Percentiles rank a stretch among this genome's conserved stretches.
phyloP scores from a whole-genome alignment of 306 rosid genomes.

The Trichosanthes cucumerina region DNA sequence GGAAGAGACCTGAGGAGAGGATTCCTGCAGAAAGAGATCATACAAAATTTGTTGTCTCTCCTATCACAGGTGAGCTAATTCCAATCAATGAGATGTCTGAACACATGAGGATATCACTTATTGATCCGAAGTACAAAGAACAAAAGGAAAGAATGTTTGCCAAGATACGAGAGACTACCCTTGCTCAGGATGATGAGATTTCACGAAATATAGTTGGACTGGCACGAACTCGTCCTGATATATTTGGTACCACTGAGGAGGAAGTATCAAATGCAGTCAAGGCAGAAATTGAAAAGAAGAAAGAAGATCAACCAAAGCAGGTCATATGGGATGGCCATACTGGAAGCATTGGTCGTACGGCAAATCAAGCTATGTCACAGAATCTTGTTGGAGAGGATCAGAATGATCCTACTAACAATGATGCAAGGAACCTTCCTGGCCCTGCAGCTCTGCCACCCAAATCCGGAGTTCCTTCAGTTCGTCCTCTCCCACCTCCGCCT shows the following conservation, averaged over 20 bases:
- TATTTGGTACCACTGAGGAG: slow-evolving; percentile 92
- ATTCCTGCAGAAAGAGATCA: slow-evolving; percentile 74
- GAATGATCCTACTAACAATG: slow-evolving; percentile 40
- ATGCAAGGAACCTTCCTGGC: slow-evolving; percentile 60
- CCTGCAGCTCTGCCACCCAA: slow-evolving; percentile 92
- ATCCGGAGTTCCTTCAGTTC: slow-evolving; percentile 68
- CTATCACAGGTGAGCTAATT: slow-evolving; percentile 84
- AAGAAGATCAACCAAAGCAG: slow-evolving; percentile 93
- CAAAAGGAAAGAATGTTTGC: slow-evolving; percentile 98
- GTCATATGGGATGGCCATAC: slow-evolving; percentile 99
- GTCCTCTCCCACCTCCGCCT: slow-evolving; percentile 90
- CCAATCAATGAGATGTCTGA: slow-evolving; percentile 91
- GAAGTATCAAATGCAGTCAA: slow-evolving; percentile 96
- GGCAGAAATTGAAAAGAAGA: slow-evolving; percentile 94
- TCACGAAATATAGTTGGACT: slow-evolving; percentile 82
- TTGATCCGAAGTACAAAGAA: slow-evolving; percentile 94
- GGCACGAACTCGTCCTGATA: slow-evolving; percentile 94
- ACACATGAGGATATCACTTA: slow-evolving; percentile 91
- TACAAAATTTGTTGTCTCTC: slow-evolving; percentile 73
- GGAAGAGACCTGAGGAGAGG: slow-evolving; percentile 98
- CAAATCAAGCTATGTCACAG: slow-evolving; percentile 90
- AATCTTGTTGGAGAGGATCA: slow-evolving; percentile 60
- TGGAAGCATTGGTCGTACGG: slow-evolving; percentile 92
- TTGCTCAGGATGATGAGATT: slow-evolving; percentile 91
- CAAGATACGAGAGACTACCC: slow-evolving; percentile 93